Base-by-base conservation (phyloP, 2,329 filamentous ascomycete species). In the Alternaria brassicicola region DNA sequence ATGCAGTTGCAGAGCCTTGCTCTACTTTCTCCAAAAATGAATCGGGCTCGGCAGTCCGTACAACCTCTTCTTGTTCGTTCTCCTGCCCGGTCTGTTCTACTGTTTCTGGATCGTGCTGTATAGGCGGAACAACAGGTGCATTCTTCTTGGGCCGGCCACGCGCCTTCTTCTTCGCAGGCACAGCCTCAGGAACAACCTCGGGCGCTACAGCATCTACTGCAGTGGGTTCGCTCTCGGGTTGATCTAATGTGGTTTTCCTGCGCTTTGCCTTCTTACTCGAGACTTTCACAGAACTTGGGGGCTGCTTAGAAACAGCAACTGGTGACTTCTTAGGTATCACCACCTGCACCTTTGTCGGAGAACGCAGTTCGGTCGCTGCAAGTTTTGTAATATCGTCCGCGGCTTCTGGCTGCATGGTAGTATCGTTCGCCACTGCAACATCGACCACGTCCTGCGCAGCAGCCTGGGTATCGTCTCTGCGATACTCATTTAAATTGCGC, bases 91-190 rank as follows among this genome's bases (percentile, higher is more conserved):
- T 35, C 26, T 53, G 54, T 17, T 49, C 58, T 13, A 57, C 28
- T 10, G 56, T 38, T 28, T 63, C 55, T 38, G 36, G 39, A 7
- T 56, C 47, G 3, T 42, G 25, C 15, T 63, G 49, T 15, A 36
- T 42, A 19, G 62, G 26, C 10, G 43, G 2, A 33, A n/a, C 15
- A 12, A 47, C 12, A 17, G 63, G 59, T 12, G 39, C 21, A 26
- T 42, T 61, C 51, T 76, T 76, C 38, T 67, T 69, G 5, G 75
- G 74, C 12, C 74, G 68, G 43, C 75, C 73, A 45, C 76, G 69
- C 26, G 70, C 65, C 65, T 66, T 57, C 36, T 72, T 76, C 61
- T 68, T 73, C 45, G 63, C 65, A 3, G 55, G 54, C 7, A 41
- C 42, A 9, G 52, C n/a, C 23, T 61, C 54, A 6, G 55, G 52